Evolutionary conservation across 768 basidiomycete genomes (phyloP).

Genomic region (Psilocybe cyanescens): DNA sequence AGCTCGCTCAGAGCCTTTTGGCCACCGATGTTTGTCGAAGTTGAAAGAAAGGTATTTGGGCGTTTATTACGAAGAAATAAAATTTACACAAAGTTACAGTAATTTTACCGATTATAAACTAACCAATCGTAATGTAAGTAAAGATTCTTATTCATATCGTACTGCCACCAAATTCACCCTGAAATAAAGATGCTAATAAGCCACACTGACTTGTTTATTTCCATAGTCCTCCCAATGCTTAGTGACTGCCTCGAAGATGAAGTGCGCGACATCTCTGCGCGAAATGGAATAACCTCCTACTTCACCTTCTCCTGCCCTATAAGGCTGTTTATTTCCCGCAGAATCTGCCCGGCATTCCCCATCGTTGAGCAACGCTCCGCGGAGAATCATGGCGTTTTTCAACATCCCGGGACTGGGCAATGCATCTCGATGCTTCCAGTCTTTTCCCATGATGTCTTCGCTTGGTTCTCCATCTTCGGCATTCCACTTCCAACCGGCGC

Average conservation of each 20-base stretch:
- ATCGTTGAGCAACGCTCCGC: conserved; percentile 3
- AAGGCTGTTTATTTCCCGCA: conserved; percentile 36
- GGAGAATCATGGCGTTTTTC: conserved; percentile 43
- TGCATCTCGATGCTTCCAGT: conserved; percentile 44
- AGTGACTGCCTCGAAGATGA: conserved; percentile 51
- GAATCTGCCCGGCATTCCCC: conserved; percentile 37
- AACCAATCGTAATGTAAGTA: too few relatives aligned
- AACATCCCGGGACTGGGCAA: conserved; percentile 47
- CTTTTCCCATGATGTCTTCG: conserved; percentile 40
- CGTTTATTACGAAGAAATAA: too few relatives aligned
- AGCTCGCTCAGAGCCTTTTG: too few relatives aligned
- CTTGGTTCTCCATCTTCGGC: conserved; percentile 36
- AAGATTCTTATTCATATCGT: too few relatives aligned
- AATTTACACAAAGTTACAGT: too few relatives aligned
- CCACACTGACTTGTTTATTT: conserved; percentile 50
- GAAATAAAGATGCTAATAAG: conserved; percentile 37
- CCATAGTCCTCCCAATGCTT: conserved; percentile 56
- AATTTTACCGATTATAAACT: too few relatives aligned
- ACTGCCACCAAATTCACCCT: too few relatives aligned
- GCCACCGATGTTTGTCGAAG: too few relatives aligned
- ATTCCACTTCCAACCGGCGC: conserved; percentile 55
- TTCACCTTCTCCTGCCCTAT: conserved; percentile 45
- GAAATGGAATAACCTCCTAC: conserved; percentile 52
- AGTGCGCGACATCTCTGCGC: conserved; percentile 67
- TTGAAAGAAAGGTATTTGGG: too few relatives aligned